Evolutionary conservation across 768 basidiomycete genomes (phyloP).

Genomic region (Lyophyllum atratum): DNA sequence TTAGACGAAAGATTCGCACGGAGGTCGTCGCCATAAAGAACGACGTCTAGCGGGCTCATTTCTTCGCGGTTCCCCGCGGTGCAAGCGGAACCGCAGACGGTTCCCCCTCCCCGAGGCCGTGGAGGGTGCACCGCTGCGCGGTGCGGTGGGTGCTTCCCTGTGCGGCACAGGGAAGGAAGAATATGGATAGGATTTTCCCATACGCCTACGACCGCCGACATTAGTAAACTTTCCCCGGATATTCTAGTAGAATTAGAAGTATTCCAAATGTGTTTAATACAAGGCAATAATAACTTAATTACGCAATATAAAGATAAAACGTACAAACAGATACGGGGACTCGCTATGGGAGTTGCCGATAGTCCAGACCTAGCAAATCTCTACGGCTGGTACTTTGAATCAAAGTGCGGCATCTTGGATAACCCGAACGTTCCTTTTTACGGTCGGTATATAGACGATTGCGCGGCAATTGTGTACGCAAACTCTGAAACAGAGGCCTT

Average conservation of each 20-base stretch:
- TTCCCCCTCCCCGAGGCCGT: too few species aligned
- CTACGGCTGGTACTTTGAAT: constrained; percentile 26
- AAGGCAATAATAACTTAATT: constrained; percentile 24
- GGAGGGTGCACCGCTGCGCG: too few species aligned
- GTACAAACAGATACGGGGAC: constrained; percentile 26
- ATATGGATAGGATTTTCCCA: too few species aligned
- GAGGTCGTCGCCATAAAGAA: too few species aligned
- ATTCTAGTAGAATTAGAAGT: constrained; percentile 3
- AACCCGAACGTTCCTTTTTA: constrained; percentile 23
- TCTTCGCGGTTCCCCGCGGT: too few species aligned
- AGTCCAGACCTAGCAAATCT: constrained; percentile 33
- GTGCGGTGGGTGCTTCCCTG: too few species aligned
- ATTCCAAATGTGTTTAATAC: constrained; percentile 12
- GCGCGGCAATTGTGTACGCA: constrained; percentile 22
- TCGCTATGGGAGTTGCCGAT: constrained; percentile 33
- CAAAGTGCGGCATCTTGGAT: neutral
- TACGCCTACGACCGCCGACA: too few species aligned
- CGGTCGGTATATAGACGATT: constrained; percentile 34
- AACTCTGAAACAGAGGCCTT: constrained; percentile 16
- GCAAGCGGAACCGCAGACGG: too few species aligned
- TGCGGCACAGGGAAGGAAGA: too few species aligned
- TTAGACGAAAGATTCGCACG: too few species aligned
- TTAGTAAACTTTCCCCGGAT: neutral
- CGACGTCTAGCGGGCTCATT: too few species aligned
- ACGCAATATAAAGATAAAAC: constrained; percentile 18